Conservation (phyloP, 2,329 filamentous ascomycete species). For the Endoconidiophora polonica region DNA sequence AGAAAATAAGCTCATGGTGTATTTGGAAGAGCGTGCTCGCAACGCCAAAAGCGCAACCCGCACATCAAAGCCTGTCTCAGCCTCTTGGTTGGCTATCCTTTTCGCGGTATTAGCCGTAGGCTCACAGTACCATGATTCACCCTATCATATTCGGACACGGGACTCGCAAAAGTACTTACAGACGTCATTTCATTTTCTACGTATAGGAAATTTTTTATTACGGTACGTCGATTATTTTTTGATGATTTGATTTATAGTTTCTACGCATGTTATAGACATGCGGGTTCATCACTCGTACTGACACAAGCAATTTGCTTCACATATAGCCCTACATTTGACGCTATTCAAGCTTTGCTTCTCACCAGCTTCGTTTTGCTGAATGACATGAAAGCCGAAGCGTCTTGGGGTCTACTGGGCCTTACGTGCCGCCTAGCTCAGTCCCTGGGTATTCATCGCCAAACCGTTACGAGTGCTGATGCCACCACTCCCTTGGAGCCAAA, state of each 20-base stretch:
- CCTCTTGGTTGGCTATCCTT: conserved; percentile 49
- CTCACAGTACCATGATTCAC: conserved; percentile 48
- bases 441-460: conserved; percentile 38
- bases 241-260: background rate
- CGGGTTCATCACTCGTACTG: too few species aligned
- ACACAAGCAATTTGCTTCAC: conserved; percentile 7
- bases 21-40: conserved; percentile 45
- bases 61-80: conserved; percentile 36
- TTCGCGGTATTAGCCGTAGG: conserved; percentile 49
- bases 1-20: conserved; percentile 46
- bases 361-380: conserved; percentile 48
- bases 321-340: conserved; percentile 44
- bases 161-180: conserved; percentile 46
- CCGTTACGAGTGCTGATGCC: conserved; percentile 30
- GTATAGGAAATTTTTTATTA: conserved; percentile 46
- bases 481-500: conserved; percentile 26
- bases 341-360: conserved; percentile 46
- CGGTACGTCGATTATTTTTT: conserved; percentile 22
- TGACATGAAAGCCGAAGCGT: conserved; percentile 54
- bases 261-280: background rate
- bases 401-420: conserved; percentile 47
- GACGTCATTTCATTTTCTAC: conserved; percentile 47
- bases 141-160: conserved; percentile 42
- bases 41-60: conserved; percentile 31
- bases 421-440: conserved; percentile 50